These are phyloP conservation scores for Lentinula novae-zelandiae DNA, from an alignment of 1,284 basidiomycete species.

Conservation along the genomic window DNA sequence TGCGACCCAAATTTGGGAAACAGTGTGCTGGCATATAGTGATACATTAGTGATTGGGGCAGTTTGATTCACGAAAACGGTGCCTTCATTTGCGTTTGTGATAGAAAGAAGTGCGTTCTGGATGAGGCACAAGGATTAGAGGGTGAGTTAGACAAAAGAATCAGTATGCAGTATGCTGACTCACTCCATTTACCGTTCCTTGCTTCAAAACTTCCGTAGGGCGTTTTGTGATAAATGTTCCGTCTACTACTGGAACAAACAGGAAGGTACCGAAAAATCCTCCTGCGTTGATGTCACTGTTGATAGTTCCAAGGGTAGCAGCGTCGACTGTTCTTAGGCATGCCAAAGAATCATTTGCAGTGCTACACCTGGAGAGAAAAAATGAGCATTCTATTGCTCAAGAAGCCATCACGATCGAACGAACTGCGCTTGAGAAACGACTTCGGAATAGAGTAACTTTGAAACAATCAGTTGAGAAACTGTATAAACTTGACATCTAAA, in stretches of 20 bases:
- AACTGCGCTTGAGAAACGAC: slow-evolving; percentile 16
- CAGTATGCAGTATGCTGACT: neutral
- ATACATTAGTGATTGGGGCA: slow-evolving; percentile 10
- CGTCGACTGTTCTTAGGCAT: slow-evolving; percentile 23
- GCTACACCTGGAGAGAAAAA: slow-evolving; percentile 4
- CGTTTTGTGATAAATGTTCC: slow-evolving; percentile 30
- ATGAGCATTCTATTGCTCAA: neutral
- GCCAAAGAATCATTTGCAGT: slow-evolving; percentile 1
- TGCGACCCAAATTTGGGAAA: slow-evolving; percentile 21
- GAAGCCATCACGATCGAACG: neutral
- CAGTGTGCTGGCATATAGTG: slow-evolving; percentile 21
- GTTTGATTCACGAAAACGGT: slow-evolving; percentile 25
- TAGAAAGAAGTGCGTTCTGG: slow-evolving; percentile 21
- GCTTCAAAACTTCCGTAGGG: slow-evolving; percentile 26
- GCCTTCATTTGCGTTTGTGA: slow-evolving; percentile 31
- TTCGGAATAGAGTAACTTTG: slow-evolving; percentile 17
- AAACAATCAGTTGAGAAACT: neutral
- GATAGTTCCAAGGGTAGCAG: slow-evolving; percentile 19
- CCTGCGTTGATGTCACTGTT: slow-evolving; percentile 23
- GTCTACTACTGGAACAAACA: slow-evolving; percentile 34
- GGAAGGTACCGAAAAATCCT: slow-evolving; percentile 29
- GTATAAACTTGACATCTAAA: neutral
- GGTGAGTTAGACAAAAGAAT: neutral
- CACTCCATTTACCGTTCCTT: slow-evolving; percentile 28
- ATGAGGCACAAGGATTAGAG: neutral